Evolutionary conservation across 371 early-diverging fungal genomes (phyloP), one percentile per base, ranked within the genome.

Genomic region (Funneliformis caledonium): DNA sequence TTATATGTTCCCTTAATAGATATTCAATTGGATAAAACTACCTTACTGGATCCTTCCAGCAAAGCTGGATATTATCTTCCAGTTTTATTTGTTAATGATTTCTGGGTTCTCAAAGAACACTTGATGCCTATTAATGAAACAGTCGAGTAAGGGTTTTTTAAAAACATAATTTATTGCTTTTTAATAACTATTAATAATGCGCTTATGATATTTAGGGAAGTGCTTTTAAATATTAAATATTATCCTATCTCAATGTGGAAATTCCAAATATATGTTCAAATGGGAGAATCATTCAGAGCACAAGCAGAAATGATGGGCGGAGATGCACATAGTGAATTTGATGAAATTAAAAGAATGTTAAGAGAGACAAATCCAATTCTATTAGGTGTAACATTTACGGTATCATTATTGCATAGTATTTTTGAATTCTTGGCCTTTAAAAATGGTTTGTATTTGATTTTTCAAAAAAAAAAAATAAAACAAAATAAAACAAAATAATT

Each of bases 341-440:
- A 89, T 75, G 85, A 86, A 74, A 61, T 89, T 48, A 88, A 93
- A 88, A 88, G 96, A 65, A 96, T 95, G 93, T 88, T 98, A 73
- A 76, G 93, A 79, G 97, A 97, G 65, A 98, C 97, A 70, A 98
- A 96, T 83, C 96, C 97, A 7, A 87, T 89, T 73, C 85, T 97
- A 45, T 83, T 98, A 79, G 91, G 87, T 2, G 82, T 95, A 4
- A 98, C 98, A 1, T 87, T 94, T 56, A 73, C 87, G 59, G 97
- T 97, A 59, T 93, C 94, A 64, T 72, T 93, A 5, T 84, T 98
- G 16, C 98, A 98, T 87, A 92, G 93, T 70, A 83, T 94, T 2
- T 97, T 98, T 86, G 97, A 97, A 84, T 94, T 98, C 86, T 86
- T 97, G 80, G 98, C 98, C 0, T 97, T 97, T 85, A 98, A 96